These are phyloP conservation scores for Sporothrix sp. DNA, from an alignment of 2,329 filamentous ascomycete genomes.

Conservation along the genomic window DNA sequence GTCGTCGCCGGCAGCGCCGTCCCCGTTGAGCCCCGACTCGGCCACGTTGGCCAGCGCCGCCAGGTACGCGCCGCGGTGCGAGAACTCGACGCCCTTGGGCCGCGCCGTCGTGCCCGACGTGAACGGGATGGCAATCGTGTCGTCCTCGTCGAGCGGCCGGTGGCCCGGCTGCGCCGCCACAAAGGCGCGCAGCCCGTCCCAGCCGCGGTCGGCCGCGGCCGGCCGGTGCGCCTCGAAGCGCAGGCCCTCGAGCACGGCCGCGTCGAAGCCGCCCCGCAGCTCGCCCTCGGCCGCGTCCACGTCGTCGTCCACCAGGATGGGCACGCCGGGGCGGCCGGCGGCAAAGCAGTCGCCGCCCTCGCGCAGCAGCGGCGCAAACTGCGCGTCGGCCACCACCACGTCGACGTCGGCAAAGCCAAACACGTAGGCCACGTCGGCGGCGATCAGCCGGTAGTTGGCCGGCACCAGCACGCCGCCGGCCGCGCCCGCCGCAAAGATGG, in stretches of 20 bases:
- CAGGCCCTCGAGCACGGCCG: constrained; percentile 72
- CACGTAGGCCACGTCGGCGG: constrained; percentile 82
- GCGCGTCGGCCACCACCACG: constrained; percentile 73
- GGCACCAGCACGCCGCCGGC: constrained; percentile 69
- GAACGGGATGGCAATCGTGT: constrained; percentile 78
- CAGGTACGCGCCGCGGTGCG: constrained; percentile 78
- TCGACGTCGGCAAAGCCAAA: constrained; percentile 83
- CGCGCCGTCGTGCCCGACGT: constrained; percentile 86
- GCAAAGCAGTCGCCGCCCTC: constrained; percentile 44
- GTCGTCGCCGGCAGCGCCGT: neutral
- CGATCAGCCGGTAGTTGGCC: constrained; percentile 56
- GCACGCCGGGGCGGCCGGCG: constrained; percentile 50
- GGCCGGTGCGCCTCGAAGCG: constrained; percentile 50
- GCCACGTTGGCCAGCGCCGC: constrained; percentile 78
- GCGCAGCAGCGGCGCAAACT: constrained; percentile 59
- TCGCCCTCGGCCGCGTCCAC: constrained; percentile 68
- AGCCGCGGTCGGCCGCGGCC: constrained; percentile 28
- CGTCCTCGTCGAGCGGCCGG: constrained; percentile 59
- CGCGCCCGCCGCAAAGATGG: constrained; percentile 77
- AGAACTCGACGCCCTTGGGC: constrained; percentile 90
- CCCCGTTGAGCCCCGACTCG: constrained; percentile 68
- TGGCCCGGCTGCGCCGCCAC: constrained; percentile 8
- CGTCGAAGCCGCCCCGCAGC: constrained; percentile 69
- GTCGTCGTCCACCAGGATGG: constrained; percentile 70
- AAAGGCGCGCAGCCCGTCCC: constrained; percentile 65